Evolutionary conservation across 148 eudicot species (phyloP).

Genomic region (Beta vulgaris): DNA sequence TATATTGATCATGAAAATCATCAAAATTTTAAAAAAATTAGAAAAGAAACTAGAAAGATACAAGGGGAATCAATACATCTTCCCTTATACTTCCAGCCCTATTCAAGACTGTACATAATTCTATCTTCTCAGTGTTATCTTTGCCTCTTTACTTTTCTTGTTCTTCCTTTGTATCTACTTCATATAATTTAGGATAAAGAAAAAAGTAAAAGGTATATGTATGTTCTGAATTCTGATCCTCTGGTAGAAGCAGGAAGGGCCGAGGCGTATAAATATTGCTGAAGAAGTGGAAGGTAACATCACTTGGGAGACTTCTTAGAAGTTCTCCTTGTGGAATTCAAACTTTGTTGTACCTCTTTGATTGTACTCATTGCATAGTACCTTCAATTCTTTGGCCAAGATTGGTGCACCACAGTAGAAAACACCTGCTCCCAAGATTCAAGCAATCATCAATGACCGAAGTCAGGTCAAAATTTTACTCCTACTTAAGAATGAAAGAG

Average conservation of each 20-base stretch:
- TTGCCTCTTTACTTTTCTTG: not conserved
- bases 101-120: slow-evolving; percentile 31
- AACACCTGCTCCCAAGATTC: slow-evolving; percentile 60
- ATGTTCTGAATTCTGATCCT: not conserved
- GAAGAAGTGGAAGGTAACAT: slow-evolving; percentile 11
- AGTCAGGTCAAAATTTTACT: not conserved
- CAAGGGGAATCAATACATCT: not conserved
- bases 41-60: not conserved
- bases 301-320: slow-evolving; percentile 35
- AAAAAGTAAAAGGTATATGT: slow-evolving; percentile 5
- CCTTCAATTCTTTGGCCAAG: slow-evolving; percentile 72
- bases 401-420: slow-evolving; percentile 82
- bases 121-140: slow-evolving; percentile 1
- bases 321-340: slow-evolving; percentile 93
- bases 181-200: slow-evolving; percentile 1
- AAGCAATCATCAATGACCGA: not conserved
- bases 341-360: slow-evolving; percentile 89
- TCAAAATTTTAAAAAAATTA: too few relatives aligned
- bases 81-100: slow-evolving; percentile 10
- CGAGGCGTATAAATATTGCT: not conserved
- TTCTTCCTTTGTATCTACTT: slow-evolving; percentile 17
- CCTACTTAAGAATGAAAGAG: not conserved
- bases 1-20: not conserved
- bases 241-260: slow-evolving; percentile 5
- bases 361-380: slow-evolving; percentile 66